A percentile compares a stretch with the other conserved stretches of the same genome.
These are phyloP conservation scores for Puccinia hordei DNA, from an alignment of 1,284 basidiomycete species.

Conservation along the genomic window DNA sequence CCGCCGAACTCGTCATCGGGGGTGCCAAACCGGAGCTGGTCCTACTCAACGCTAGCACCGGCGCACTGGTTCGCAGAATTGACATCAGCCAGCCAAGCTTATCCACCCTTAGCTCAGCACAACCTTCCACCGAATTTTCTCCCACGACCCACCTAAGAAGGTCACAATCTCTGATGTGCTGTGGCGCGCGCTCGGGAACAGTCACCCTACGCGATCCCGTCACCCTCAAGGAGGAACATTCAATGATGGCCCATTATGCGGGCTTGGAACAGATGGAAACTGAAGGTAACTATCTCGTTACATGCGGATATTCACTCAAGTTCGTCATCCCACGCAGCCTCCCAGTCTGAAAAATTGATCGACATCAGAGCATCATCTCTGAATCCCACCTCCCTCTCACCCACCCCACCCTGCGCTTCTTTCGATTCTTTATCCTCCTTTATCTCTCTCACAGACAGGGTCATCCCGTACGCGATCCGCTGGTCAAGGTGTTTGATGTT, in stretches of 20 bases:
- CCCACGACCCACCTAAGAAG: conserved; percentile 46
- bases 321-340: conserved; percentile 20
- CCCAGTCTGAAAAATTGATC: conserved; percentile 1
- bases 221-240: conserved; percentile 50
- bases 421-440: not conserved
- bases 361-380: not conserved
- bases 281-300: conserved; percentile 51
- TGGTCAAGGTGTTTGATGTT: conserved; percentile 89
- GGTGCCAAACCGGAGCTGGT: conserved; percentile 50
- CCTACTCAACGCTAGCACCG: conserved; percentile 47
- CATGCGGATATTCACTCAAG: conserved; percentile 51
- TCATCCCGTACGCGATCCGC: conserved; percentile 82
- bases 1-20: conserved; percentile 48
- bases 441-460: conserved; percentile 68
- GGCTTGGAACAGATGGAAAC: conserved; percentile 52
- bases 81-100: conserved; percentile 7
- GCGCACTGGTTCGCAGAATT: conserved; percentile 46
- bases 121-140: conserved; percentile 31
- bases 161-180: conserved; percentile 49
- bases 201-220: conserved; percentile 48
- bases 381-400: not conserved
- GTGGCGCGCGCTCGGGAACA: conserved; percentile 49
- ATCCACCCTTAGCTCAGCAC: conserved; percentile 4
- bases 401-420: not conserved
- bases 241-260: conserved; percentile 51